Percentiles rank a stretch among this genome's conserved stretches.
Conservation (phyloP, 2,329 filamentous ascomycete genomes). For the Penicillium sp. region DNA sequence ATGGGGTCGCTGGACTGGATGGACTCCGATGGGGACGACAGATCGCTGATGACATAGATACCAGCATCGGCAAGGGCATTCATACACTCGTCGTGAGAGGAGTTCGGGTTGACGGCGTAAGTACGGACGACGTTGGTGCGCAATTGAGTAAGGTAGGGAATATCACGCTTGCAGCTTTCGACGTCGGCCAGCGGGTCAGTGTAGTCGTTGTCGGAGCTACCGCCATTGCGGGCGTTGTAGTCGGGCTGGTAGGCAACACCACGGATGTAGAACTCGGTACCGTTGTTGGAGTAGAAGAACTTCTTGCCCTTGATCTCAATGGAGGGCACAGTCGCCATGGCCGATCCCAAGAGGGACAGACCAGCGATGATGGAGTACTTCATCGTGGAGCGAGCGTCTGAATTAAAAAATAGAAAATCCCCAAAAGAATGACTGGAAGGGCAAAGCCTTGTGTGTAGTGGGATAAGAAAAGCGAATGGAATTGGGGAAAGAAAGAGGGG, state of each 20-base stretch:
- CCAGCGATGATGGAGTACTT: constrained; percentile 54
- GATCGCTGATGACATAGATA: constrained; percentile 93
- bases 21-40: constrained; percentile 76
- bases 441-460: neutral
- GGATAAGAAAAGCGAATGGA: constrained; percentile 10
- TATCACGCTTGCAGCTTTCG: constrained; percentile 75
- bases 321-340: constrained; percentile 54
- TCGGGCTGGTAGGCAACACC: constrained; percentile 92
- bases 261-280: constrained; percentile 77
- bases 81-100: constrained; percentile 85
- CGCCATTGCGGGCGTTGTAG: constrained; percentile 50
- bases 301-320: constrained; percentile 73
- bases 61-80: constrained; percentile 74
- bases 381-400: constrained; percentile 48
- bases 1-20: constrained; percentile 78
- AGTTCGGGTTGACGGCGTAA: constrained; percentile 82
- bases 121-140: constrained; percentile 92
- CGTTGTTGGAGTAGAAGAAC: constrained; percentile 86
- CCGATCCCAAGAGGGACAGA: constrained; percentile 53
- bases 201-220: constrained; percentile 54
- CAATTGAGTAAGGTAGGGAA: constrained; percentile 76
- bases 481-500: constrained; percentile 5
- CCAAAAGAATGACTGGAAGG: constrained; percentile 4
- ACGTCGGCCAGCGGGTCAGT: constrained; percentile 78
- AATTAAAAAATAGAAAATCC: neutral